Evolutionary conservation across 1,139 yeast genomes (phyloP), one percentile per base, ranked within the genome.

Genomic region (Suhomyces taliae): DNA sequence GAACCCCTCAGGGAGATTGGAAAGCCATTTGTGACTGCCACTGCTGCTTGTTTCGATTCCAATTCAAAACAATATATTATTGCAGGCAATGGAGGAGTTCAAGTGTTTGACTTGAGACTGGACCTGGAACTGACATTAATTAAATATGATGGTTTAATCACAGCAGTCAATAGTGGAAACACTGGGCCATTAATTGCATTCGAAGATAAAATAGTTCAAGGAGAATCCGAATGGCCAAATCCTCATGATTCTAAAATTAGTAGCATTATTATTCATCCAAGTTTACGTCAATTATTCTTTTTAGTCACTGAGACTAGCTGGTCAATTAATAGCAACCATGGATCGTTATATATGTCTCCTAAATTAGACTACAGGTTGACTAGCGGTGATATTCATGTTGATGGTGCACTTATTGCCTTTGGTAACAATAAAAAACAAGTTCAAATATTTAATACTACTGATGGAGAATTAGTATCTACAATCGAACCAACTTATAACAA

Each of bases 381-480:
- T 1, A 54, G 70, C 4, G 76, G 73, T 24, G 78, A 65, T 34
- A 67, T 85, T 29, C 93, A 86, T 56, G 81, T 81, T 4, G 93
- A 86, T 61, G 93, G 93, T 11, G 76, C 78, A 3, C 63, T 86
- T 19, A 57, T 83, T 6, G 87, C 83, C 0, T 59, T 79, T 10
- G 84, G 83, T 0, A 62, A 67, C 6, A 49, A 56, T 6, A 55
- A 63, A 7, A 78, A 76, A 2, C 58, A 65, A 7, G 68, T 82
- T 8, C 58, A 63, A 6, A 65, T 83, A 7, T 72, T 67, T 53
- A 79, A 78, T 48, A 53, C 82, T 26, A 64, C 75, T 10, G 66
- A 65, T 19, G 76, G 77, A 4, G 61, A 62, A 12, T 50, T 66
- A 27, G 78, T 71, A 2, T 72, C 81, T 0, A 65, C 69, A 1